Percentiles rank a stretch among this genome's conserved stretches.
These are phyloP conservation scores for Coix lacrymajobi DNA, from an alignment of 176 grass and related monocot genomes.

Conservation along the genomic window DNA sequence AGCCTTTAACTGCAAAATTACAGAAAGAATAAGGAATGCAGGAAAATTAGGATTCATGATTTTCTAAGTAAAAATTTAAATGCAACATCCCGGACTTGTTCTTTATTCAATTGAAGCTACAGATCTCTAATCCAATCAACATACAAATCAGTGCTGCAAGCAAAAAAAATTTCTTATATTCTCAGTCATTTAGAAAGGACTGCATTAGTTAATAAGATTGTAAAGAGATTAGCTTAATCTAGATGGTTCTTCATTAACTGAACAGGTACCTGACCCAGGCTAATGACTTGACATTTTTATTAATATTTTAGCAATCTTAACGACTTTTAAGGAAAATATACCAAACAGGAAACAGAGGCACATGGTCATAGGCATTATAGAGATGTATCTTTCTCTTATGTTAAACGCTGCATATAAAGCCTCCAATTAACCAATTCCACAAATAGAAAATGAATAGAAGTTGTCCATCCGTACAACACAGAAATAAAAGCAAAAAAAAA, in stretches of 20 bases:
- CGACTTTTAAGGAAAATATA: neutral
- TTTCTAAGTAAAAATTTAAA: neutral
- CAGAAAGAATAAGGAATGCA: neutral
- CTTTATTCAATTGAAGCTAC: neutral
- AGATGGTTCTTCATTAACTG: neutral
- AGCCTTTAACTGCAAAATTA: slow-evolving; percentile 73
- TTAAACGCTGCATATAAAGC: neutral
- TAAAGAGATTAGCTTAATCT: neutral
- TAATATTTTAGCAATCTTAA: neutral
- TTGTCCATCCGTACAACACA: neutral
- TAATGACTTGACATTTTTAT: too few relatives aligned
- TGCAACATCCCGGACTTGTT: neutral
- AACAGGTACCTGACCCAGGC: neutral
- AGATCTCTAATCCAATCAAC: neutral
- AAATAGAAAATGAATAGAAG: neutral
- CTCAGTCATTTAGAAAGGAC: neutral
- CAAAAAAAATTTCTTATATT: neutral
- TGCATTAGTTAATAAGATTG: neutral
- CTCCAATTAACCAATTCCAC: neutral
- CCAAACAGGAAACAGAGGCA: neutral
- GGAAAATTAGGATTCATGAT: neutral
- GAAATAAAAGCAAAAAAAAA: neutral
- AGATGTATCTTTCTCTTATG: neutral
- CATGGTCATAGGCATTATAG: neutral
- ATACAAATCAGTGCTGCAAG: neutral